Percentiles rank a stretch among this genome's conserved stretches.
phyloP scores from a whole-genome alignment of 2,329 filamentous ascomycete genomes.

The Didymellaceae sp. region DNA sequence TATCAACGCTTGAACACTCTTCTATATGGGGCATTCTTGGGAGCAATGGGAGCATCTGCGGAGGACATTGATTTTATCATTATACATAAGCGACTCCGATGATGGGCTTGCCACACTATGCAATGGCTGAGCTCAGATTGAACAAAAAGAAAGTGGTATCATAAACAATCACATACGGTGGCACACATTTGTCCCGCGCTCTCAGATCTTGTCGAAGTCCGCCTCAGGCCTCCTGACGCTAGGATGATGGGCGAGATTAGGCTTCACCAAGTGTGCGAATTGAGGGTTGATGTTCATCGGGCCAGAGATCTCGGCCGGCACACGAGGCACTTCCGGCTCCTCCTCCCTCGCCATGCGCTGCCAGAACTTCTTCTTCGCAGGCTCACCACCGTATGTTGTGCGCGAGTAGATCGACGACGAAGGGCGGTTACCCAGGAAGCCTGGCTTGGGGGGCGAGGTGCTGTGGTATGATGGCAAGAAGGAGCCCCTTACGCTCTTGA shows the following conservation, averaged over 20 bases:
- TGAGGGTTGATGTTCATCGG: conserved; percentile 62
- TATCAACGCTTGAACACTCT: too few relatives aligned
- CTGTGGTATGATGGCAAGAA: conserved; percentile 57
- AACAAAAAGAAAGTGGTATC: conserved; percentile 42
- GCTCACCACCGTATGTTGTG: conserved; percentile 38
- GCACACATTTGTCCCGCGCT: too few relatives aligned
- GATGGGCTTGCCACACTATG: neutral
- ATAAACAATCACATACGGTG: conserved; percentile 26
- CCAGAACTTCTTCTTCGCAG: conserved; percentile 41
- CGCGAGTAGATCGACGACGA: conserved; percentile 44
- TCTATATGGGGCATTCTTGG: neutral
- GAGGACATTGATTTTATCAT: conserved; percentile 10
- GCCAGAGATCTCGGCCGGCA: conserved; percentile 62
- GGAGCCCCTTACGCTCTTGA: conserved; percentile 51
- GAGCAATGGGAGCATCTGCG: neutral
- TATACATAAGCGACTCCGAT: conserved; percentile 10
- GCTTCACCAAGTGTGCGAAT: conserved; percentile 61
- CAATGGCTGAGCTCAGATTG: conserved; percentile 1
- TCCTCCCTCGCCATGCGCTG: conserved; percentile 44
- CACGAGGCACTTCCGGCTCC: conserved; percentile 48
- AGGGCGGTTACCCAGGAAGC: conserved; percentile 34
- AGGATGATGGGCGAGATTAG: conserved; percentile 64
- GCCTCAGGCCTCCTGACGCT: conserved; percentile 40
- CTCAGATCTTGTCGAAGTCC: conserved; percentile 39
- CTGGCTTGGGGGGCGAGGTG: conserved; percentile 39